A percentile compares a stretch with the other conserved stretches of the same genome.
Evolutionary conservation across 1,284 basidiomycete species (phyloP).

Genomic region (Ustilago curta): DNA sequence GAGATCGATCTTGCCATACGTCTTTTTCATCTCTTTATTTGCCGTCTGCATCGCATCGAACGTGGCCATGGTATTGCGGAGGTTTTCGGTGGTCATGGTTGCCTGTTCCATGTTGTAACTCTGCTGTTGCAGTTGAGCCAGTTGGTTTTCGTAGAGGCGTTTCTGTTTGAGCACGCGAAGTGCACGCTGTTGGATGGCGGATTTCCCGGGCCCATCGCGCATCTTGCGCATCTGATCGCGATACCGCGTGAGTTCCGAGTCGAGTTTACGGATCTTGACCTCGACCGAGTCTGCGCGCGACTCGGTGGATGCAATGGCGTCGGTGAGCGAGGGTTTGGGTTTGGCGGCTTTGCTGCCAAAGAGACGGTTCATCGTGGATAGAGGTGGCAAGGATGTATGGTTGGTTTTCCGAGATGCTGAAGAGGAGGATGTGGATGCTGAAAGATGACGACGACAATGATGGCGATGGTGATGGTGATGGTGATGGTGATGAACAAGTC

Average conservation of each 20-base stretch:
- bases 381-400: background rate
- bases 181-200: constrained; percentile 94
- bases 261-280: constrained; percentile 96
- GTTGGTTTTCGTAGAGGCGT: constrained; percentile 92
- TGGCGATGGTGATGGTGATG: background rate
- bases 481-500: background rate
- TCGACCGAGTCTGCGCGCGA: constrained; percentile 87
- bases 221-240: constrained; percentile 97
- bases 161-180: constrained; percentile 94
- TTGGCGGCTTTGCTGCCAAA: constrained; percentile 70
- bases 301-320: constrained; percentile 95
- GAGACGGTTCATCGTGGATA: constrained; percentile 70
- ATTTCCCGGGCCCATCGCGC: constrained; percentile 93
- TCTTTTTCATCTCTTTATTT: constrained; percentile 95
- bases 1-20: constrained; percentile 97
- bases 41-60: constrained; percentile 97
- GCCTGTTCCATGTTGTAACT: constrained; percentile 99
- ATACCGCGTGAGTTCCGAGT: constrained; percentile 90
- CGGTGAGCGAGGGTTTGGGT: constrained; percentile 84
- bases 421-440: too few species aligned
- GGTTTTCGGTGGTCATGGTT: constrained; percentile 92
- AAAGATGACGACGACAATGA: background rate
- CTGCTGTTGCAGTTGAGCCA: constrained; percentile 91
- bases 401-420: too few species aligned
- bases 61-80: constrained; percentile 99